Evolutionary conservation across 768 basidiomycete species (phyloP), one percentile per base, ranked within the genome.

Genomic region (Mycena rosella): DNA sequence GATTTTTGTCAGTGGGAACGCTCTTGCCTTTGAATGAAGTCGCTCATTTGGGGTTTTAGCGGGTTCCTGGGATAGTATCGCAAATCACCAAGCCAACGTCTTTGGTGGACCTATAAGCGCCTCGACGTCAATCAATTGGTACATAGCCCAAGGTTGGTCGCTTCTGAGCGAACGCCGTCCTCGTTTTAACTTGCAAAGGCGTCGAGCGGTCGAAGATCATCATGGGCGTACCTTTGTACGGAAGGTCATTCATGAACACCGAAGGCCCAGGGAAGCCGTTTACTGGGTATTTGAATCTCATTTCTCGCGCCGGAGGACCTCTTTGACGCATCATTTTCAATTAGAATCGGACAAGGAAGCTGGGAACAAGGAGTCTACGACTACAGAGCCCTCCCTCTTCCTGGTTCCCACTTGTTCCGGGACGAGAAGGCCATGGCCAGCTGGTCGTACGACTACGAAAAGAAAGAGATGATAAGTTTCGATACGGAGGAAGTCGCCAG

Each of bases 331-430:
- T 5, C 47, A 26, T 48, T 22, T 18, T 8, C 32, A n/a, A n/a
- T 30, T 26, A 71, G 70, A 32, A 77, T 94, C 48, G 98, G 97
- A 5, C 87, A 83, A 54, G 97, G 97, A 36, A 92, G 87, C 48
- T 99, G 97, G 97, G 97, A 98, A 76, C 80, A 86, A 52, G 93
- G 93, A 17, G 87, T 90, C n/a, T 96, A 96, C 77, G 97, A 99
- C 79, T 99, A 98, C 76, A 93, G 96, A 63, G 89, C 86, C 0
- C 86, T 99, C 7, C 97, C 97, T 0, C 85, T 92, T 1, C 89
- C 93, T 1, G 91, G 89, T 7, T 85, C 93, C 1, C 80, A 89
- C 38, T 76, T 91, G 2, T 80, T 87, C 71, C 86, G 86, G 48
- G 95, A 98, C 78, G 83, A 89, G 44, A 80, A 86, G 27, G 80